phyloP scores from a whole-genome alignment of 2,329 filamentous ascomycete genomes.

The Acephala macrosclerotiorum region DNA sequence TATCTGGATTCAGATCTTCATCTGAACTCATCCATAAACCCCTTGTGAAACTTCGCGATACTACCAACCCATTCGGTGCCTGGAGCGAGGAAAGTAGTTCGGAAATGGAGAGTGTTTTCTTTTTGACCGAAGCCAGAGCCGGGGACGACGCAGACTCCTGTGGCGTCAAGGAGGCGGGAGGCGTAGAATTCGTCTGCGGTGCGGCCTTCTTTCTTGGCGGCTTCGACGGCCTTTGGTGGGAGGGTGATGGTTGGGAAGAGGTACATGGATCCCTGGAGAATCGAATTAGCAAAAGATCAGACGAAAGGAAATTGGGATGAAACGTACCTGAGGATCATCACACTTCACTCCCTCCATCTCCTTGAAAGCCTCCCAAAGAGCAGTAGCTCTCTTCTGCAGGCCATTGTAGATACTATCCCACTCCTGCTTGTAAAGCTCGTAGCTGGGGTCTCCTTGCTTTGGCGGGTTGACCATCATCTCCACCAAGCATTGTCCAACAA shows the following conservation, averaged over 20 bases:
- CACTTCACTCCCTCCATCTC: conserved; percentile 97
- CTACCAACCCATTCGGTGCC: conserved; percentile 93
- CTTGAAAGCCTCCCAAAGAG: conserved; percentile 88
- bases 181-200: conserved; percentile 93
- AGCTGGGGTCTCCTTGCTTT: conserved; percentile 80
- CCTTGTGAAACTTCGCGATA: conserved; percentile 88
- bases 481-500: conserved; percentile 94
- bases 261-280: conserved; percentile 87
- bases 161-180: conserved; percentile 87
- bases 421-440: conserved; percentile 83
- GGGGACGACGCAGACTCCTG: conserved; percentile 92
- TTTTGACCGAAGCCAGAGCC: conserved; percentile 95
- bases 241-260: conserved; percentile 94
- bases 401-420: conserved; percentile 84
- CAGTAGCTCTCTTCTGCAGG: conserved; percentile 79
- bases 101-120: conserved; percentile 89
- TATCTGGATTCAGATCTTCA: conserved; percentile 22
- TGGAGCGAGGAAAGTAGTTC: conserved; percentile 95
- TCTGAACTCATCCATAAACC: conserved; percentile 85
- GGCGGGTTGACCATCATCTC: conserved; percentile 99
- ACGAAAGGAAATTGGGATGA: background rate
- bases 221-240: conserved; percentile 76
- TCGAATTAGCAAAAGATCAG: conserved; percentile 7
- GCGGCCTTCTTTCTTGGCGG: conserved; percentile 76
- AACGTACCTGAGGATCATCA: conserved; percentile 73